Evolutionary conservation across 345 rosid species (phyloP), one percentile per base, ranked within the genome.

Genomic region (Excoecaria cochinchinensis): DNA sequence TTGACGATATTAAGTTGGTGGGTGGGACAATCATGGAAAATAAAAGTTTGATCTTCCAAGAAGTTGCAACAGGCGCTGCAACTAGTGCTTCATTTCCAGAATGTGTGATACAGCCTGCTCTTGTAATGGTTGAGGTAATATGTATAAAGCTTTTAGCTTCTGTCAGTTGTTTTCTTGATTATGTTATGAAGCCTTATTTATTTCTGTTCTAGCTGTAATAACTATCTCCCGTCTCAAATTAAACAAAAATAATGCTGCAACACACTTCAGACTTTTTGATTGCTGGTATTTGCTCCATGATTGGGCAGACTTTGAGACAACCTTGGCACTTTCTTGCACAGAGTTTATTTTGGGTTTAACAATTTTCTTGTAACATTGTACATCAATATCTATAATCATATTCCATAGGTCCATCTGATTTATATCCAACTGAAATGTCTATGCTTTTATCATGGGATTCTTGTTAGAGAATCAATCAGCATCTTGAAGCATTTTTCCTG

Each of bases 121-220:
- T 95, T 84, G 98, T 95, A 73, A 88, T 89, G 97, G 82, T 93
- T 84, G 99, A 95, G 97, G 99, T 95, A 88, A 81, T 63, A 15
- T 55, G 31, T 21, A 12, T 39, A 15, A 50, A 40, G 25, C 51
- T 63, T 52, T 46, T 6, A 16, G 13, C 17, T 13, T 31, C 47
- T 57, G 44, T 47, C 3, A 75, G 3, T 15, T 51, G 52, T 19
- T n/a, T 61, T 70, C 12, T 22, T 25, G 17, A 22, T 21, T 58
- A 65, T 38, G 12, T 38, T 73, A 3, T 64, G 62, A 50, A 14
- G 38, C 22, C 31, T 3, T 22, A 11, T 61, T 36, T 24, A 24
- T 50, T 44, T 25, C 24, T 47, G n/a, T n/a, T 47, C 19, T 12
- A 48, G 51, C 59, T 51, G 7, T 47, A 22, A 39, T 5, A 48